These are phyloP conservation scores for Rhodamnia argentea DNA, from an alignment of 345 rosid genomes.

Conservation along the genomic window DNA sequence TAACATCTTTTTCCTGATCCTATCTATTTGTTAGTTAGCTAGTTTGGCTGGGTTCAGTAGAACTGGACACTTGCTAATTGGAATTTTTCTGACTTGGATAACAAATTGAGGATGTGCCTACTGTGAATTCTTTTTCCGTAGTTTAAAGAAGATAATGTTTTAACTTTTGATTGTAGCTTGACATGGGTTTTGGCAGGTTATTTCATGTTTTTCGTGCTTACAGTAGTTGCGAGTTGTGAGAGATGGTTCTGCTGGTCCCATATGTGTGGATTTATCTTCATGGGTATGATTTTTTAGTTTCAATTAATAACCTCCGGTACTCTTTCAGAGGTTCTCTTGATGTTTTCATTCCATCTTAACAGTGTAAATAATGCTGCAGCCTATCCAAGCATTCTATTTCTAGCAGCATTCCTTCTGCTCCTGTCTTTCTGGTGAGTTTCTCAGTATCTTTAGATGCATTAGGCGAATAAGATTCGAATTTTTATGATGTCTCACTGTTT, in stretches of 20 bases:
- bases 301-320: not conserved
- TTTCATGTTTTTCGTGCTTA: constrained; percentile 14
- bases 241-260: constrained; percentile 30
- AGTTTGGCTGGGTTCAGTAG: not conserved
- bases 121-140: not conserved
- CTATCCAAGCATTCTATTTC: constrained; percentile 43
- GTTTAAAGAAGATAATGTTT: not conserved
- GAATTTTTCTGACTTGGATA: not conserved
- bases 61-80: not conserved
- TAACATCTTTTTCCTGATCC: not conserved
- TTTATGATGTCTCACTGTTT: not conserved
- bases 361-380: constrained; percentile 29
- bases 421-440: constrained; percentile 51
- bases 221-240: constrained; percentile 20
- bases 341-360: not conserved
- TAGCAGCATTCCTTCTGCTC: constrained; percentile 52
- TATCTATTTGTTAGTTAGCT: not conserved
- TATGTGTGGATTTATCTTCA: constrained; percentile 29
- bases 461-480: not conserved
- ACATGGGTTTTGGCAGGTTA: constrained; percentile 20
- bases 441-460: not conserved
- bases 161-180: not conserved
- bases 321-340: not conserved
- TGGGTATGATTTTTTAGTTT: constrained; percentile 17
- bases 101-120: not conserved